phyloP scores from a whole-genome alignment of 139 green algal genomes.

The Chlorella sp. region DNA sequence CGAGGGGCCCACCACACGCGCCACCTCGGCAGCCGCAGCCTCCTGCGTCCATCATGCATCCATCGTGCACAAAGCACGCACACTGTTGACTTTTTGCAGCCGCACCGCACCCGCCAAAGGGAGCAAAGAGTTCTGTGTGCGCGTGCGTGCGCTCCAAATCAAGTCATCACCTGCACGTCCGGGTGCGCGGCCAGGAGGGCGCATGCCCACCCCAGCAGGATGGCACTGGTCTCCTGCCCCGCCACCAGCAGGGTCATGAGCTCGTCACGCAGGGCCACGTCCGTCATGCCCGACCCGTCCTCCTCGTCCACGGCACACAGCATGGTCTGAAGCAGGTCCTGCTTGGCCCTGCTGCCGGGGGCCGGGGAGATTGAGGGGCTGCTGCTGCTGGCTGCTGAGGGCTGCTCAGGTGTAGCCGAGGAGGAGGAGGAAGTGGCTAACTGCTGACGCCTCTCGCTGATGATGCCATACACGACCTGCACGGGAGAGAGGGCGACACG shows the following conservation, averaged over 20 bases:
- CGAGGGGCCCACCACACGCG: constrained; percentile 14
- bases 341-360: background rate
- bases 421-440: background rate
- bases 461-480: constrained; percentile 1
- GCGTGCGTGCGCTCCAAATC: background rate
- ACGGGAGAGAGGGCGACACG: background rate
- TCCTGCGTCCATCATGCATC: constrained; percentile 13
- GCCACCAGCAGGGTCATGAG: constrained; percentile 80
- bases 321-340: constrained; percentile 64
- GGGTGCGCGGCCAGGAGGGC: constrained; percentile 68
- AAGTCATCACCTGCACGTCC: constrained; percentile 26
- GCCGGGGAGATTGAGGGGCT: background rate
- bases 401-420: no score
- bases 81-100: no score
- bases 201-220: constrained; percentile 71
- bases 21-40: constrained; percentile 33
- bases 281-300: constrained; percentile 51
- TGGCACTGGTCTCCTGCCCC: constrained; percentile 84
- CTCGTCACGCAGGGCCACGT: constrained; percentile 70
- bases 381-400: background rate
- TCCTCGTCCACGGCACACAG: constrained; percentile 56
- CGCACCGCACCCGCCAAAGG: no score
- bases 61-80: no score
- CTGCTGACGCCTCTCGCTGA: background rate
- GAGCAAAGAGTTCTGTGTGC: background rate